Percentiles rank a stretch among this genome's conserved stretches.
Conservation (phyloP, 2,329 filamentous ascomycete genomes). For the Dendrostoma leiphaemia region DNA sequence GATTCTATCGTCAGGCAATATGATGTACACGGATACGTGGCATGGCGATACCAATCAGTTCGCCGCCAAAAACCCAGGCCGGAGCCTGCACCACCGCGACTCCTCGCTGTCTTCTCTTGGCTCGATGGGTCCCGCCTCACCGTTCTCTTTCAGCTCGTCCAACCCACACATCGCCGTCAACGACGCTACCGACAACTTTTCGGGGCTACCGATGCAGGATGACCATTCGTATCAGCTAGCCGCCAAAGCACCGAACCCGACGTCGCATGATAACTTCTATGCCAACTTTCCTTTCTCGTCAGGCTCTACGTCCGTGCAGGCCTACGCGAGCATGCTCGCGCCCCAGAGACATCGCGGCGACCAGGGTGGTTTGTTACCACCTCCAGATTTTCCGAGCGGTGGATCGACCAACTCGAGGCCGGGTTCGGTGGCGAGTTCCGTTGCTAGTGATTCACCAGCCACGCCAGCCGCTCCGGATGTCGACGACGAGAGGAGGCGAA, state of each 20-base stretch:
- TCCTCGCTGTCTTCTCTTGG: constrained; percentile 60
- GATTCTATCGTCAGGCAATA: constrained; percentile 5
- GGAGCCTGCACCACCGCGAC: constrained; percentile 54
- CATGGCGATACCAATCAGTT: constrained; percentile 32
- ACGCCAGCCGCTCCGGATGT: constrained; percentile 52
- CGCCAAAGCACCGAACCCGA: constrained; percentile 34
- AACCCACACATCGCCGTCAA: constrained; percentile 58
- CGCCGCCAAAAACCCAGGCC: constrained; percentile 35
- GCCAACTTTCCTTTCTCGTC: constrained; percentile 41
- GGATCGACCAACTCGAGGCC: constrained; percentile 44
- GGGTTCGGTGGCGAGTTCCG: constrained; percentile 56
- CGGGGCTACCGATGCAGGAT: constrained; percentile 40
- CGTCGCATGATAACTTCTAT: constrained; percentile 37
- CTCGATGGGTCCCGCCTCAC: constrained; percentile 59
- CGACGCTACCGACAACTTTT: constrained; percentile 47
- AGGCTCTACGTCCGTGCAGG: constrained; percentile 34
- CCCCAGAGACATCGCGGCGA: constrained; percentile 39
- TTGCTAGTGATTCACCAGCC: constrained; percentile 57
- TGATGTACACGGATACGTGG: constrained; percentile 44
- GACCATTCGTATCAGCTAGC: constrained; percentile 46
- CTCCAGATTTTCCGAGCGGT: constrained; percentile 42
- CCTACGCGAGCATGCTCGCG: constrained; percentile 39
- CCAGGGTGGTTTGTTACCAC: constrained; percentile 39
- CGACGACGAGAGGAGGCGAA: constrained; percentile 47
- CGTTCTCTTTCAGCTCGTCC: constrained; percentile 52